phyloP scores from a whole-genome alignment of 495 filamentous ascomycete species.

The Lasiosphaeris hirsuta region DNA sequence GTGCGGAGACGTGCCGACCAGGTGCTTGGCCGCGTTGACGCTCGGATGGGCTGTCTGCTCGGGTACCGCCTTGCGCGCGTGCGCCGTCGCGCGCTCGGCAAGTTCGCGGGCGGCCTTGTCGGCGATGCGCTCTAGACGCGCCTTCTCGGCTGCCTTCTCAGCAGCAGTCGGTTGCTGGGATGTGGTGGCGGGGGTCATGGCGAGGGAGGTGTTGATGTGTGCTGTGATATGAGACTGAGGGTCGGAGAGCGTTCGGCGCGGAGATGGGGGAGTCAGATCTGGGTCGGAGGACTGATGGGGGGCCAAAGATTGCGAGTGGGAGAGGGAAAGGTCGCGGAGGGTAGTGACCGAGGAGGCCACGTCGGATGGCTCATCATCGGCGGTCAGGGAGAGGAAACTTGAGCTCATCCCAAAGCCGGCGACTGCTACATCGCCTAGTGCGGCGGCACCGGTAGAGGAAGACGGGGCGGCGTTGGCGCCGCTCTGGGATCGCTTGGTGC shows the following conservation, averaged over 20 bases:
- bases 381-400: constrained; percentile 23
- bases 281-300: constrained; percentile 1
- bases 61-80: constrained; percentile 44
- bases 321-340: constrained; percentile 26
- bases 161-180: constrained; percentile 27
- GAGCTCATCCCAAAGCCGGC: constrained; percentile 18
- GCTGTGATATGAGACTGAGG: constrained; percentile 11
- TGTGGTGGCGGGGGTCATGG: constrained; percentile 1
- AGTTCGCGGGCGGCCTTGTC: constrained; percentile 43
- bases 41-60: constrained; percentile 45
- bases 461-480: constrained; percentile 7
- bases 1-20: constrained; percentile 44
- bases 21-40: constrained; percentile 45
- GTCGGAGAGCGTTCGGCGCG: background rate
- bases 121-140: constrained; percentile 50
- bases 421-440: constrained; percentile 20
- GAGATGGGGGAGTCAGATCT: background rate
- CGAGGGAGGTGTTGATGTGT: background rate
- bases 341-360: constrained; percentile 19
- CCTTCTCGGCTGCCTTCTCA: constrained; percentile 47
- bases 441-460: constrained; percentile 7
- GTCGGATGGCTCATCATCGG: constrained; percentile 10
- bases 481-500: constrained; percentile 23
- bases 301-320: constrained; percentile 18
- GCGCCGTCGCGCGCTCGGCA: constrained; percentile 45